Evolutionary conservation across 2,329 filamentous ascomycete species (phyloP), one percentile per base, ranked within the genome.

Genomic region (Ophiobolus disseminans): DNA sequence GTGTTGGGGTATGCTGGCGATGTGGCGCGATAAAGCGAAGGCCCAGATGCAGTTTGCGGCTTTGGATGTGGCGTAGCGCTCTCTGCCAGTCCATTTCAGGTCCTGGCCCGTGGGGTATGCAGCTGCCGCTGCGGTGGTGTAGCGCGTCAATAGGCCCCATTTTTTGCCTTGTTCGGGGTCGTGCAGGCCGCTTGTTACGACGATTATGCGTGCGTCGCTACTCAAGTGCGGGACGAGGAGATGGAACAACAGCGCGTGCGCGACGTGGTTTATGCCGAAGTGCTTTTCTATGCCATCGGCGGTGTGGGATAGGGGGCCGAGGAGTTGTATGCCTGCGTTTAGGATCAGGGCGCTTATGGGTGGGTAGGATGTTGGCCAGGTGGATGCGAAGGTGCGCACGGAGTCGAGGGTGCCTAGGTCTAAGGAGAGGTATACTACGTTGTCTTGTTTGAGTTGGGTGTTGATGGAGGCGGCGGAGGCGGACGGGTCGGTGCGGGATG

Each of bases 181-280:
- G 55, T 83, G 80, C 0, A 74, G 36, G 23, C 53, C 49, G 55
- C 75, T 78, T 2, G 76, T 61, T 0, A 74, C 76, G 30, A 82
- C 47, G 14, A 82, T 65, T 35, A 83, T 70, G 0, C 78, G 73
- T 2, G 75, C 75, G 4, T 73, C 62, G 0, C 58, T 39, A 3
- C 73, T 73, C 5, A 80, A 63, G 34, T 68, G 40, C 0, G 77
- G 73, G 3, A 63, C 64, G 3, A 83, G 70, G 3, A 82, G 73
- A 44, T 77, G 75, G 58, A 80, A 78, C 0, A 83, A 73, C 2
- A 82, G 63, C 11, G 78, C 75, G 55, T 83, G 78, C 4, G 80
- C 80, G 32, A 82, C 70, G 52, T 82, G 78, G 46, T 74, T 78
- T 53, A 80, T 70, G 4, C 69, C 78, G 54, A 83, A 83, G 5